Conservation (phyloP, 2,329 filamentous ascomycete genomes). For the Fusarium sp. region DNA sequence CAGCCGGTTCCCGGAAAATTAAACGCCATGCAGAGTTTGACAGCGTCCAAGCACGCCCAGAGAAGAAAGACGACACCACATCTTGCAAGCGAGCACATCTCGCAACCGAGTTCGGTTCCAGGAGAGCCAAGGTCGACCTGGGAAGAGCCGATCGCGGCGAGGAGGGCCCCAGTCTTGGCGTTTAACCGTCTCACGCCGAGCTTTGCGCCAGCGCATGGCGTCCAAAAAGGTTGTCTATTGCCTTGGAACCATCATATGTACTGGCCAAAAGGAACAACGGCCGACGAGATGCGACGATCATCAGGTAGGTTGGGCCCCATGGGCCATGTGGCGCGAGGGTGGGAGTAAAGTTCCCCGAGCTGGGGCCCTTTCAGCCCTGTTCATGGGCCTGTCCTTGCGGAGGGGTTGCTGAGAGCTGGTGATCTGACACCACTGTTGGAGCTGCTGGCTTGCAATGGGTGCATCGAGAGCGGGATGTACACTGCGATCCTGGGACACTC, state of each 20-base stretch:
- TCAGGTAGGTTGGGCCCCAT: slow-evolving; percentile 1
- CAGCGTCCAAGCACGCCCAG: not conserved
- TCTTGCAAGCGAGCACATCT: not conserved
- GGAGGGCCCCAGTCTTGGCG: not conserved
- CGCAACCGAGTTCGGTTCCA: not conserved
- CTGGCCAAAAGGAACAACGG: not conserved
- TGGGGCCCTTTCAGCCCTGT: slow-evolving; percentile 4
- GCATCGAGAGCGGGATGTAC: not conserved
- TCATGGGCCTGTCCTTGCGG: slow-evolving; percentile 3
- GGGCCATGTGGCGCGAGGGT: not conserved
- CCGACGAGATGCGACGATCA: not conserved
- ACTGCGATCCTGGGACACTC: not conserved
- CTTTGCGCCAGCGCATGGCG: not conserved
- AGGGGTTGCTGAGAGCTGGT: not conserved
- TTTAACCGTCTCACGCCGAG: not conserved
- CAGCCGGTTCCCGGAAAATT: not conserved
- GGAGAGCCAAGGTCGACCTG: not conserved
- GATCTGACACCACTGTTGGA: not conserved
- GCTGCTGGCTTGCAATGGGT: not conserved
- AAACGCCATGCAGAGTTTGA: not conserved
- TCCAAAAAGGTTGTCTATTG: not conserved
- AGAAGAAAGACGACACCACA: not conserved
- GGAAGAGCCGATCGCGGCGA: not conserved
- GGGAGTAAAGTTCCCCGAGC: slow-evolving; percentile 1
- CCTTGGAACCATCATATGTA: not conserved